A percentile compares a stretch with the other conserved stretches of the same genome.
phyloP scores from a whole-genome alignment of 805 yeast genomes.

The Teunomyces lycoperdinae region DNA sequence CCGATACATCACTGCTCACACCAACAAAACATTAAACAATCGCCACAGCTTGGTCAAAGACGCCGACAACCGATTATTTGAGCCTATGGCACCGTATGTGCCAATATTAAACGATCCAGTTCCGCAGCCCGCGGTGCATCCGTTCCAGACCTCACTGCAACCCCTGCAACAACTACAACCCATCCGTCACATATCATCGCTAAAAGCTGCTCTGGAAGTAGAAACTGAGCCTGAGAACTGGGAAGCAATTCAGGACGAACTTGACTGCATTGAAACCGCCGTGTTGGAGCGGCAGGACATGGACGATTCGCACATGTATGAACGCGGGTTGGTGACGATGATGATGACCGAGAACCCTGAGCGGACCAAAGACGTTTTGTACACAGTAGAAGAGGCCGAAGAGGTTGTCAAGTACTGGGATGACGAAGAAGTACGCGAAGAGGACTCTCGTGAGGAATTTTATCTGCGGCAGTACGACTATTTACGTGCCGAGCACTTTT shows the following conservation, averaged over 20 bases:
- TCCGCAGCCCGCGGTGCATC: neutral
- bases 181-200: conserved; percentile 1
- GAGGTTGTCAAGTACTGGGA: conserved; percentile 10
- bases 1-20: conserved; percentile 5
- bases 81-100: neutral
- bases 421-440: neutral
- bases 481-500: neutral
- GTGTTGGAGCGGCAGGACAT: conserved; percentile 9
- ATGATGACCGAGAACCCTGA: conserved; percentile 5
- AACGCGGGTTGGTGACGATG: conserved; percentile 10
- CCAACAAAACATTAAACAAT: neutral
- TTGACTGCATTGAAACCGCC: conserved; percentile 3
- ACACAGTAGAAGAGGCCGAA: conserved; percentile 9
- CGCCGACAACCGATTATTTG: neutral
- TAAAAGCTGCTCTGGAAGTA: neutral
- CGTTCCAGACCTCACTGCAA: too few species aligned
- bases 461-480: neutral
- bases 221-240: neutral
- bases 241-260: neutral
- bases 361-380: conserved; percentile 2
- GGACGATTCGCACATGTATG: conserved; percentile 11
- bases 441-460: neutral
- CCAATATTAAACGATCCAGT: neutral
- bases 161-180: neutral
- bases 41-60: neutral